Conservation (phyloP, 2,329 filamentous ascomycete genomes). For the Capronia epimyces region DNA sequence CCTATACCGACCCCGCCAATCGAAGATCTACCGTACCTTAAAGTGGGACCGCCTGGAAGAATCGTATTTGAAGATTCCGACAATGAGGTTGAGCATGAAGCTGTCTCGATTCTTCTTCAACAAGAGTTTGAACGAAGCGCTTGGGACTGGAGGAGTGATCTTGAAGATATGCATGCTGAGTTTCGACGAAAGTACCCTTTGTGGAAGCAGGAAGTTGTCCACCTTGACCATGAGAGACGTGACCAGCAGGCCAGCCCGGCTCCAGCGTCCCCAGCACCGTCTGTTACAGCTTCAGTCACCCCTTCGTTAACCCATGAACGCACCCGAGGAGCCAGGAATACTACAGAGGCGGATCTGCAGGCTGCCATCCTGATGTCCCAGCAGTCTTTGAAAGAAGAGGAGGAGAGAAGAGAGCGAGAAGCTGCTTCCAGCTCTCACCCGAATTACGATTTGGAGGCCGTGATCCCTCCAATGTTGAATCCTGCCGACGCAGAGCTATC, state of each 20-base stretch:
- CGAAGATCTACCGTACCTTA: slow-evolving; percentile 44
- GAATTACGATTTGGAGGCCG: slow-evolving; percentile 43
- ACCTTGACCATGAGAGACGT: slow-evolving; percentile 40
- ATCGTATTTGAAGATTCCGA: slow-evolving; percentile 43
- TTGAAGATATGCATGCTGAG: slow-evolving; percentile 38
- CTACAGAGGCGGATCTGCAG: slow-evolving; percentile 47
- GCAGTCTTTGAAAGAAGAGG: slow-evolving; percentile 45
- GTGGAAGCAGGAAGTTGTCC: slow-evolving; percentile 42
- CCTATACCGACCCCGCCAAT: slow-evolving; percentile 35
- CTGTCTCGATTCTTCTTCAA: slow-evolving; percentile 37
- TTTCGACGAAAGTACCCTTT: slow-evolving; percentile 41
- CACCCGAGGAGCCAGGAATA: slow-evolving; percentile 43
- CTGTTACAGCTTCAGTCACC: slow-evolving; percentile 29
- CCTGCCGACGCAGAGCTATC: slow-evolving; percentile 36
- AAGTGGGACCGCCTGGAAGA: slow-evolving; percentile 39
- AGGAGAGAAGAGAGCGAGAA: slow-evolving; percentile 40
- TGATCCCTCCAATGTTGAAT: slow-evolving; percentile 46
- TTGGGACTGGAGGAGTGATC: slow-evolving; percentile 37
- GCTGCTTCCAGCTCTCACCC: slow-evolving; percentile 41
- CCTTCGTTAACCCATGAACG: slow-evolving; percentile 36
- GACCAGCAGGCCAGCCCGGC: slow-evolving; percentile 36
- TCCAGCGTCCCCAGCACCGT: slow-evolving; percentile 34
- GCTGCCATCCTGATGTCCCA: slow-evolving; percentile 45
- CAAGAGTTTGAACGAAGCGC: slow-evolving; percentile 37
- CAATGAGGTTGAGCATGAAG: slow-evolving; percentile 39